Percentiles rank a stretch among this genome's conserved stretches.
Evolutionary conservation across 176 grass and related monocot genomes (phyloP).

Genomic region (Pharus latifolius): DNA sequence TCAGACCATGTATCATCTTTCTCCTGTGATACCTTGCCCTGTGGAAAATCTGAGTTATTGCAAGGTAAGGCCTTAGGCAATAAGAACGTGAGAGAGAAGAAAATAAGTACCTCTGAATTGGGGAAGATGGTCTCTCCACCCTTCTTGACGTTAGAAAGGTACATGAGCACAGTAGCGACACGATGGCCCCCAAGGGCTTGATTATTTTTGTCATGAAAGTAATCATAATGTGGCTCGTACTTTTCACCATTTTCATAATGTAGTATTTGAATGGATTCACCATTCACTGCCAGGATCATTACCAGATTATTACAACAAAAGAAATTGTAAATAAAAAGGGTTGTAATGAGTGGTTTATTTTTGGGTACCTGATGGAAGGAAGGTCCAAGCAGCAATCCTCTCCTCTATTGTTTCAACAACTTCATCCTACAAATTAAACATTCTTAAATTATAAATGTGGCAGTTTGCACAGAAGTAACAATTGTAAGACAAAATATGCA

Average conservation of each 20-base stretch:
- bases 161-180: conserved; percentile 81
- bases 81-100: neutral
- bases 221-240: conserved; percentile 85
- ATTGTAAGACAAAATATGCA: neutral
- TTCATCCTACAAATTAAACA: conserved; percentile 58
- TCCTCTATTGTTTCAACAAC: conserved; percentile 63
- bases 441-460: neutral
- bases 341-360: neutral
- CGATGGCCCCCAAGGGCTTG: conserved; percentile 78
- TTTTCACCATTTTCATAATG: conserved; percentile 83
- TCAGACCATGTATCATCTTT: conserved; percentile 80
- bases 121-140: conserved; percentile 91
- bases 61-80: neutral
- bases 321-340: neutral
- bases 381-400: conserved; percentile 77
- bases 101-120: conserved; percentile 62
- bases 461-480: neutral
- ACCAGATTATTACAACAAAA: neutral
- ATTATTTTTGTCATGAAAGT: conserved; percentile 82
- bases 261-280: conserved; percentile 76
- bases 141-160: conserved; percentile 71
- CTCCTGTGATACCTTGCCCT: conserved; percentile 60
- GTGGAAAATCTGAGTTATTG: conserved; percentile 18
- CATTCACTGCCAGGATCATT: conserved; percentile 44
- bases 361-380: conserved; percentile 61